Evolutionary conservation across 768 basidiomycete species (phyloP), one percentile per base, ranked within the genome.

Genomic region (Boletus sp.): DNA sequence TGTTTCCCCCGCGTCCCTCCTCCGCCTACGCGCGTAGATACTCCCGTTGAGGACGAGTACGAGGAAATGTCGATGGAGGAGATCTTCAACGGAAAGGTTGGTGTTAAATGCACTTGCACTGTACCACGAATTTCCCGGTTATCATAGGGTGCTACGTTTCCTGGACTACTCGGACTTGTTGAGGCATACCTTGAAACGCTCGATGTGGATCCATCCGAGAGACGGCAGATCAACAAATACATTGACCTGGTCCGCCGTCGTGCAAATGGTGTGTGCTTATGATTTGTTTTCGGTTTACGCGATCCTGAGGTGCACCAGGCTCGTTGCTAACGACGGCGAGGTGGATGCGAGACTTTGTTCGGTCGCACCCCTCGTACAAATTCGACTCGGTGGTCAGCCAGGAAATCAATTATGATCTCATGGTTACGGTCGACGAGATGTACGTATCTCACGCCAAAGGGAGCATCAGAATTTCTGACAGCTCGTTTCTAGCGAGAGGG

Each of bases 321-420:
- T 78, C 85, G 7, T 75, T 98, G 25, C 69, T 83, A 67, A 98
- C 97, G 0, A 83, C 92, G 7, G 97, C 97, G 11, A 83, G 85
- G 4, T 99, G 93, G 93, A 94, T 97, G 53, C 83, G 97, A 34
- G 80, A 88, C 44, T 98, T 98, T 72, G 89, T 99, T 40, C 83
- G 85, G 25, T 80, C 85, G 2, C 97, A 99, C 70, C 91, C 95
- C 8, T 80, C 75, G n/a, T 99, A 99, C 75, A 87, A 88, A 70
- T 80, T 83, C 47, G 93, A 99, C 73, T 96, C 93, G n/a, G 87
- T 89, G 47, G 92, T 99, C 19, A 88, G 79, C 47, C 81, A 91
- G 64, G 85, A 89, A 72, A 93, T 98, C 66, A 97, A 94, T 66
- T 97, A 95, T 67, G 97, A 99, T 72, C 79, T 99, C 27, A 77